These are phyloP conservation scores for Silene latifolia DNA, from an alignment of 148 eudicot genomes.

Conservation along the genomic window DNA sequence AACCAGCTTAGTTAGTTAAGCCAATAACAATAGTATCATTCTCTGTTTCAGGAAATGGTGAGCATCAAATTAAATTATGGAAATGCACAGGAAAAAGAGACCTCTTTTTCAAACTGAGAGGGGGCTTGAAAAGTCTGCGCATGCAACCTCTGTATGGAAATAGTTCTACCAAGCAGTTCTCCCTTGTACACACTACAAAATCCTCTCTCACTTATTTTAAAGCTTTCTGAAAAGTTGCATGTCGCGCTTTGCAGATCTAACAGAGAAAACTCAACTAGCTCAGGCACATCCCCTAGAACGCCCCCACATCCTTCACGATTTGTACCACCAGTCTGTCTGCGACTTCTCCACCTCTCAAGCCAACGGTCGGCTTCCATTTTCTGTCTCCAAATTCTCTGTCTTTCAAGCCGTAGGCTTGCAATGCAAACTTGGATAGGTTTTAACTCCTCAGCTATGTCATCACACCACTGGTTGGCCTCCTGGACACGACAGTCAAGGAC, in stretches of 20 bases:
- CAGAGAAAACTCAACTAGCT: slow-evolving; percentile 53
- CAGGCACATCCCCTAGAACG: slow-evolving; percentile 34
- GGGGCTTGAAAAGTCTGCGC: slow-evolving; percentile 52
- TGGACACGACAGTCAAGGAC: slow-evolving; percentile 56
- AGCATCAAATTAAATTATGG: neutral
- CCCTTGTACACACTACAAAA: slow-evolving; percentile 73
- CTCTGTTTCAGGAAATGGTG: neutral
- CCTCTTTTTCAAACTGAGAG: slow-evolving; percentile 64
- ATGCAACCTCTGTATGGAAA: slow-evolving; percentile 63
- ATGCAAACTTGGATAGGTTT: slow-evolving; percentile 51
- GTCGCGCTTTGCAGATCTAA: slow-evolving; percentile 78
- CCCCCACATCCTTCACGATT: slow-evolving; percentile 28
- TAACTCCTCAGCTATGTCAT: slow-evolving; percentile 62
- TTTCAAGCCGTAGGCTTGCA: slow-evolving; percentile 50
- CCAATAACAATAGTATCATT: neutral
- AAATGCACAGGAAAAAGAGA: slow-evolving; percentile 16
- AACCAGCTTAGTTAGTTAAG: neutral
- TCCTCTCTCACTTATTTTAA: slow-evolving; percentile 60
- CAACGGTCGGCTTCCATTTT: slow-evolving; percentile 58
- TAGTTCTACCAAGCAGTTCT: slow-evolving; percentile 63
- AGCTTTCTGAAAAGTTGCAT: slow-evolving; percentile 73
- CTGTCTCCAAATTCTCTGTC: slow-evolving; percentile 54
- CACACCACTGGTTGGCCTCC: slow-evolving; percentile 55
- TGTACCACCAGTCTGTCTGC: slow-evolving; percentile 34
- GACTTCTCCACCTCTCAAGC: slow-evolving; percentile 73